A percentile compares a stretch with the other conserved stretches of the same genome.
Conservation (phyloP, 1,284 basidiomycete genomes). For the Heterobasidion annosum region DNA sequence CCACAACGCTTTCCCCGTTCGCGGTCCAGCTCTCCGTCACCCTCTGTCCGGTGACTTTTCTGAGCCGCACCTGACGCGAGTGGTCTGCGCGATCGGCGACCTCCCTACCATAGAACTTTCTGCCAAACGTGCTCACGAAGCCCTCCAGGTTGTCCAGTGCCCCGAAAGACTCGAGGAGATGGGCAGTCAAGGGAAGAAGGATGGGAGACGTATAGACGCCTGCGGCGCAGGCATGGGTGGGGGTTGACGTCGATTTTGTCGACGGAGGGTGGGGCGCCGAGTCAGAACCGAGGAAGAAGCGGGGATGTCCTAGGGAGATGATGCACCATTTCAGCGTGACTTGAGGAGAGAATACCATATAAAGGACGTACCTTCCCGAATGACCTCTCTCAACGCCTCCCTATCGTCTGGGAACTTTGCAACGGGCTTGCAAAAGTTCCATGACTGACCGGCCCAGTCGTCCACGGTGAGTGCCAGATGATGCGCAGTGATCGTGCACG, state of each 20-base stretch:
- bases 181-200: conserved; percentile 80
- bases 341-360: neutral
- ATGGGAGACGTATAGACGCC: conserved; percentile 91
- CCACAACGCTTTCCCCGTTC: conserved; percentile 59
- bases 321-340: conserved; percentile 3
- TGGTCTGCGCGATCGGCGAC: conserved; percentile 10
- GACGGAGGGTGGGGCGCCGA: conserved; percentile 87
- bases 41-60: conserved; percentile 25
- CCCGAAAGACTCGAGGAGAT: conserved; percentile 79
- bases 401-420: conserved; percentile 95
- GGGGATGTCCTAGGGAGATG: conserved; percentile 64
- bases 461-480: conserved; percentile 94
- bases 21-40: conserved; percentile 41
- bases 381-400: conserved; percentile 73
- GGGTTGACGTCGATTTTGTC: conserved; percentile 73
- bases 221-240: conserved; percentile 78
- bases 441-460: conserved; percentile 94
- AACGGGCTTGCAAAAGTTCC: conserved; percentile 98
- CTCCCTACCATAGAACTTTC: conserved; percentile 67
- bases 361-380: conserved; percentile 57
- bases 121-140: conserved; percentile 73
- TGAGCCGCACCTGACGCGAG: conserved; percentile 22
- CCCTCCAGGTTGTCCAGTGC: conserved; percentile 74
- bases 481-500: conserved; percentile 96
- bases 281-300: conserved; percentile 98